A percentile compares a stretch with the other conserved stretches of the same genome.
These are phyloP conservation scores for Entonaema liquescens DNA, from an alignment of 495 filamentous ascomycete species.

Conservation along the genomic window DNA sequence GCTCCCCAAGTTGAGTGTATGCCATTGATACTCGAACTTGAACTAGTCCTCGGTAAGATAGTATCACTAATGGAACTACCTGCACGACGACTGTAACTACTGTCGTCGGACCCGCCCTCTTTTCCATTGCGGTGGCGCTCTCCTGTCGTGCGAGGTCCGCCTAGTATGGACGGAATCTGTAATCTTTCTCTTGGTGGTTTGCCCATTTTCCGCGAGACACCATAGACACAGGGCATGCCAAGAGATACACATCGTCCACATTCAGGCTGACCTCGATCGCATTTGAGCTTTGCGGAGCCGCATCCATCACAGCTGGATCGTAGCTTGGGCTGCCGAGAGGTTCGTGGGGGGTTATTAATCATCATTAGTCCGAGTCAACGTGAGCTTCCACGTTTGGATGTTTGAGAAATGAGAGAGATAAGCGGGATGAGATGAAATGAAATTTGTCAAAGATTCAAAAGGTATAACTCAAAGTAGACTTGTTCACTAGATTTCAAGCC, in stretches of 20 bases:
- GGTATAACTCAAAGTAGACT: neutral
- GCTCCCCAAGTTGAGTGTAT: neutral
- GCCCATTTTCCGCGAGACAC: constrained; percentile 46
- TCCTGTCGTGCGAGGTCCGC: neutral
- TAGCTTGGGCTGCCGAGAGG: neutral
- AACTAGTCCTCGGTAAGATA: neutral
- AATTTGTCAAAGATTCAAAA: neutral
- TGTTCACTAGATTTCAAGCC: neutral
- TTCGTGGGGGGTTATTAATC: neutral
- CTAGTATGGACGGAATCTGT: neutral
- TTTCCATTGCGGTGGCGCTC: neutral
- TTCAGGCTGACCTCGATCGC: constrained; percentile 50
- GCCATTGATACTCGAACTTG: neutral
- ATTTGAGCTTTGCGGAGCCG: constrained; percentile 42
- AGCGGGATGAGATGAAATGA: neutral
- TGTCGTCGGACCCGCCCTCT: neutral
- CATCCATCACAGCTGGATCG: constrained; percentile 9
- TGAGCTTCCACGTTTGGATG: constrained; percentile 42
- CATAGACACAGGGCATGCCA: constrained; percentile 51
- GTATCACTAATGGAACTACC: neutral
- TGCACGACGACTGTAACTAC: neutral
- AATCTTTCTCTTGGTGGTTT: constrained; percentile 26
- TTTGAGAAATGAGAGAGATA: constrained; percentile 3
- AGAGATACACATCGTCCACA: constrained; percentile 50
- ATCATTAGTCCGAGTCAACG: neutral